phyloP scores from a whole-genome alignment of 1,284 basidiomycete genomes.

The Puccinia novopanici region DNA sequence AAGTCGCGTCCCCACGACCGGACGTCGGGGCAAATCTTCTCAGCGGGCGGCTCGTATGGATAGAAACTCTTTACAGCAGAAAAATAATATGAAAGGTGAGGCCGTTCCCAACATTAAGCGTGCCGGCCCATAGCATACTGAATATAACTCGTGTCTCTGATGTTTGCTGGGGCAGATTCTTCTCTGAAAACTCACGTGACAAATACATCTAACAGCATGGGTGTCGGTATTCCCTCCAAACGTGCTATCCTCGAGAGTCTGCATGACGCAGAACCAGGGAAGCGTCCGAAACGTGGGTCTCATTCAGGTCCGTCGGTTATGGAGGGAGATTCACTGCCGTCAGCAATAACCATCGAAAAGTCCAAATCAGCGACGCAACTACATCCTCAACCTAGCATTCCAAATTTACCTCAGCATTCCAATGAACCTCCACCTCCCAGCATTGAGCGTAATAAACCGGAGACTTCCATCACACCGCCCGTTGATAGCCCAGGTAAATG shows the following conservation, averaged over 20 bases:
- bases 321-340: background rate
- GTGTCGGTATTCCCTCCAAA: background rate
- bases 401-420: conserved; percentile 10
- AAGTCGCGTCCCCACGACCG: background rate
- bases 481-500: background rate
- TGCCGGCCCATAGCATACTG: background rate
- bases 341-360: background rate
- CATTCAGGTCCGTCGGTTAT: background rate
- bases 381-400: conserved; percentile 1
- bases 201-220: background rate
- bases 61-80: conserved; percentile 17
- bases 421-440: background rate
- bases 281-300: conserved; percentile 5
- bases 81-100: background rate
- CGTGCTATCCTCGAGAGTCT: background rate
- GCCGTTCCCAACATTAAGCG: background rate
- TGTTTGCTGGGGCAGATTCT: background rate
- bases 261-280: background rate
- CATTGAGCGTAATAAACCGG: background rate
- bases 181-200: background rate
- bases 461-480: background rate
- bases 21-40: conserved; percentile 33
- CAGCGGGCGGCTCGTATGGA: background rate
- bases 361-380: background rate
- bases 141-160: background rate